phyloP scores from a whole-genome alignment of 495 filamentous ascomycete genomes.

The Bathelium albidoporum region DNA sequence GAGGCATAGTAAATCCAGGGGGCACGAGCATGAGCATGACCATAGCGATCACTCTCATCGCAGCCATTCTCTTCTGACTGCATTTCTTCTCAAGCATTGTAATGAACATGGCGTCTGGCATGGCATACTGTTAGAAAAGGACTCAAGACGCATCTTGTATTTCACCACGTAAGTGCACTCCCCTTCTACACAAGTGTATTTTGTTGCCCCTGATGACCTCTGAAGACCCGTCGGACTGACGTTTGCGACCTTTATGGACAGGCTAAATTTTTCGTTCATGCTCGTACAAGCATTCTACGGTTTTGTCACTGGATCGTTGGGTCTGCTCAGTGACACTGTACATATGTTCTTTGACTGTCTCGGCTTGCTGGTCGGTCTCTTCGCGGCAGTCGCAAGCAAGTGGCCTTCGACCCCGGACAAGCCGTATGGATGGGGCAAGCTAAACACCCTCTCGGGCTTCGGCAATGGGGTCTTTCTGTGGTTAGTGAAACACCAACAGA shows the following conservation, averaged over 20 bases:
- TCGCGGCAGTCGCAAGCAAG: constrained; percentile 94
- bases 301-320: constrained; percentile 81
- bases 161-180: constrained; percentile 62
- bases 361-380: constrained; percentile 80
- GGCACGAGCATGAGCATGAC: constrained; percentile 21
- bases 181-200: too few relatives aligned
- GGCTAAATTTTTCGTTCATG: constrained; percentile 94
- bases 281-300: constrained; percentile 88
- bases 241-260: constrained; percentile 26
- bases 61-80: constrained; percentile 49
- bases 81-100: constrained; percentile 52
- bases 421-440: constrained; percentile 93
- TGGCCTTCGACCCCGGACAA: constrained; percentile 84
- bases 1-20: background rate
- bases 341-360: constrained; percentile 99
- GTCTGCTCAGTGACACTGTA: constrained; percentile 90
- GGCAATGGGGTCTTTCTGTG: constrained; percentile 95
- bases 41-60: constrained; percentile 37
- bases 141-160: constrained; percentile 93
- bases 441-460: constrained; percentile 92
- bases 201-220: too few relatives aligned
- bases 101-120: constrained; percentile 66
- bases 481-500: constrained; percentile 36
- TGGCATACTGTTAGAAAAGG: constrained; percentile 78
- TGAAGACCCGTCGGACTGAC: background rate